phyloP scores from a whole-genome alignment of 208 protist species.

The Crithidia brevicula region DNA sequence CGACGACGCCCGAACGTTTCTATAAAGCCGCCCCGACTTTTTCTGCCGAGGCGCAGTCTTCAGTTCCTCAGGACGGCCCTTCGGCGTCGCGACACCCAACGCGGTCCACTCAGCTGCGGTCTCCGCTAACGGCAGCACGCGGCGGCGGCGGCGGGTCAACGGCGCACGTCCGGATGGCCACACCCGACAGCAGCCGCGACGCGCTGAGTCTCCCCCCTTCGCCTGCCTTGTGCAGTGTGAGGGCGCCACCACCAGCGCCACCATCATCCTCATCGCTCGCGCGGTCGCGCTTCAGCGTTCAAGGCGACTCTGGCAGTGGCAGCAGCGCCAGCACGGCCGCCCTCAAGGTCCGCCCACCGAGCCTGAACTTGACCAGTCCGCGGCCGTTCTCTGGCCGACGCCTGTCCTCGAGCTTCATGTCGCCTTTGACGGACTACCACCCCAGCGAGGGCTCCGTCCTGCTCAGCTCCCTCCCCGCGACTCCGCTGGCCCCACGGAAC shows the following conservation, averaged over 20 bases:
- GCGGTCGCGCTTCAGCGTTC: slow-evolving; percentile 6
- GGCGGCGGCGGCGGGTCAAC: not conserved
- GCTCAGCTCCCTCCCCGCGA: not conserved
- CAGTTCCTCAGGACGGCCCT: no score
- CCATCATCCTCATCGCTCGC: no score
- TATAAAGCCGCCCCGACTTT: not conserved
- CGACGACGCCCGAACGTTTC: not conserved
- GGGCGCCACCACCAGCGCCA: not conserved
- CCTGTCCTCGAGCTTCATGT: slow-evolving; percentile 1
- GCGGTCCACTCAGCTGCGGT: not conserved
- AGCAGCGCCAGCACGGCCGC: not conserved
- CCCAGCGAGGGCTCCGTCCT: not conserved
- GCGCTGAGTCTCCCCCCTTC: not conserved
- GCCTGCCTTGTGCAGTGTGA: not conserved
- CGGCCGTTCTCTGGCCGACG: not conserved
- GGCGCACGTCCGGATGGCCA: not conserved
- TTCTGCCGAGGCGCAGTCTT: not conserved
- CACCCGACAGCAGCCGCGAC: slow-evolving; percentile 3
- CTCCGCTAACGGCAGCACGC: not conserved
- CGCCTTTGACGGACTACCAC: slow-evolving; percentile 8
- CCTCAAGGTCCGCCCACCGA: not conserved
- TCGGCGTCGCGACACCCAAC: not conserved
- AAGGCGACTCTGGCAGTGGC: not conserved
- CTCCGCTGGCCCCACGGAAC: not conserved
- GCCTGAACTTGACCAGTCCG: slow-evolving; percentile 6